Base-by-base conservation (phyloP, 2,329 filamentous ascomycete species). In the Pseudocercospora fuligena region DNA sequence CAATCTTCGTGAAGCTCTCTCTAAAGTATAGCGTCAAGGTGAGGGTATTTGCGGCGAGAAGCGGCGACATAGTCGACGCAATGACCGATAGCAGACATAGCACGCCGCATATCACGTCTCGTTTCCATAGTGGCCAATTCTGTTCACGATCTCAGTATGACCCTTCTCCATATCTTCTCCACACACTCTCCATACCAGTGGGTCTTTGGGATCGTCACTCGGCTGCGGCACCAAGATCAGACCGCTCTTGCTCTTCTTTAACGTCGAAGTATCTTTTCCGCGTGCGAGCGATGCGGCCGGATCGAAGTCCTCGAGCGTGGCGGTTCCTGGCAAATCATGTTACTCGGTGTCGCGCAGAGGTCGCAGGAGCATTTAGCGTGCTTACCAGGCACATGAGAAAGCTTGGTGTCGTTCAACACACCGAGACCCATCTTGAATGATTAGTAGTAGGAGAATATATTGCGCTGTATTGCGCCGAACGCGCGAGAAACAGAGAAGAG, bases 191-290 rank as follows among this genome's bases (percentile, higher is more conserved):
- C 80, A 66, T 84, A 89, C 87, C 72, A 97, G 83, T 31, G 93
- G 94, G 79, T 97, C 94, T 77, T 96, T 94, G 3, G 92, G 92
- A 77, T 97, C 92, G 78, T 97, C 91, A 69, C 90, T 94, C 2
- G 94, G 94, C 76, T 97, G 94, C 5, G 94, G 94, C 5, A 96
- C 90, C 33, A 97, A 87, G 72, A 97, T 91, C 16, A 69, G 70
- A 31, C 72, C 75, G 29, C 73, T 69, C 29, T 68, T 73, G 69
- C 65, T 74, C 65, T 65, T 73, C 70, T 77, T 76, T 59, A 75
- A 66, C 46, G 62, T 54, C 25, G 63, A 64, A 21, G 67, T 61
- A 14, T 66, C 67, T 43, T 71, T 57, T 31, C 68, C 67, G 27
- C 65, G 59, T 12, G 62, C 65, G 33, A 64, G 66, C n/a, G 70